Base-by-base conservation (phyloP, 495 filamentous ascomycete genomes). In the Polyplosphaeria fusca region DNA sequence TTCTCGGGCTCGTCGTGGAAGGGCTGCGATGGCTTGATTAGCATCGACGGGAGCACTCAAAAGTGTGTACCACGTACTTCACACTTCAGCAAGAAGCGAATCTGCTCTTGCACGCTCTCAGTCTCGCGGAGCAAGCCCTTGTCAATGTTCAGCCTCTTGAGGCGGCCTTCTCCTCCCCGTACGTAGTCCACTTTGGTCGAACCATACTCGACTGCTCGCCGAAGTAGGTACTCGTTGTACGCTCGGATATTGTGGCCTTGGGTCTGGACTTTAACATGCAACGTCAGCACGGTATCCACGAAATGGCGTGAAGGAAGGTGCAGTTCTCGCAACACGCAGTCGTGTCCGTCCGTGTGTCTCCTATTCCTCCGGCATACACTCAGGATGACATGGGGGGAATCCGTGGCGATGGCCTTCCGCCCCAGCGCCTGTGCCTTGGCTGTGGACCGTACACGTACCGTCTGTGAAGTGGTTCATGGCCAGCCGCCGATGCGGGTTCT, bases 81-180 rank as follows among this genome's bases (percentile, higher is more conserved):
- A 75, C 94, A 97, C 71, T 87, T 88, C 51, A 97, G 71, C 61
- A 97, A 74, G 38, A 85, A 87, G 49, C 77, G 81, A 44, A 99
- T 91, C 70, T 96, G 91, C 47, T 82, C 82, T 67, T 99, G 93
- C 12, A 99, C 88, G 56, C 80, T 76, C 73, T 96, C 91, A 4
- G 95, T 95, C 71, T 99, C 93, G 58, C 94, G 77, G 60, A 99
- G 71, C 5, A 99, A 74, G 2, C 93, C 93, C 70, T 96, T 99
- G 1, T 96, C 92, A 38, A 99, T 85, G 2, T 84, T 86, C 51
- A 96, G 76, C 66, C 86, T 83, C 73, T 94, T 91, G 66, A 99
- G 73, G 25, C 89, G 81, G 9, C 84, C 84, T 49, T 92, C 86
- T 47, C 88, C 92, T 52, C 77, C 83, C 37, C 91, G 81, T 16